Evolutionary conservation across 441 rosid genomes (phyloP), one percentile per base, ranked within the genome.

Genomic region (Adansonia grandidieri): DNA sequence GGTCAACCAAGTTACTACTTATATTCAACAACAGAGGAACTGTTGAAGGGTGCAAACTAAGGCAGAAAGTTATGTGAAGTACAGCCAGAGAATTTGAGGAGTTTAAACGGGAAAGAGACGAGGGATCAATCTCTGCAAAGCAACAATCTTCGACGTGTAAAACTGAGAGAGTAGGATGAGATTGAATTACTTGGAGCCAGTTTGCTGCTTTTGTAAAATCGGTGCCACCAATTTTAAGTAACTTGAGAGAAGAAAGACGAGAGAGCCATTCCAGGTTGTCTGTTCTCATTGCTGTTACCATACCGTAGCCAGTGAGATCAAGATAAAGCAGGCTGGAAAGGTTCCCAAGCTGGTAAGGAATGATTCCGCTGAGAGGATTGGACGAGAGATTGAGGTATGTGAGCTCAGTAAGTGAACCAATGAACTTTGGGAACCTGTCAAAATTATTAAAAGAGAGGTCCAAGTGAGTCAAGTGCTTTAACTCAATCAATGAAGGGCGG

Each of bases 381-480:
- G 7, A 4, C 10, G 65, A 61, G 71, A 42, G 71, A 66, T 66
- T 0, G 28, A 66, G 71, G 51, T 66, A 66, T 40, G 71, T 42
- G 8, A 66, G 71, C 71, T 17, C 15, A 66, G 53, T 17, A 66
- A 66, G 71, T 44, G 53, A 66, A 44, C 71, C 71, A 9, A 66
- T 42, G 9, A 66, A 66, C 9, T 66, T 28, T 44, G 51, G 32
- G 14, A 61, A 22, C 63, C 76, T 5, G 51, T 61, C 3, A 37
- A n/a, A 73, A 45, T 1, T 0, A 63, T 75, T 80, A 3, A 7
- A 11, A 73, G 83, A 62, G 61, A 83, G 77, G 71, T 83, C 81
- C 58, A 83, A 68, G 82, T 80, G 64, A 45, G 28, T 75, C 73
- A 83, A 56, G 42, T 58, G 47, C 63, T 60, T 82, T 7, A 83